phyloP scores from a whole-genome alignment of 2,329 filamentous ascomycete genomes.

The Ascosphaera apis region DNA sequence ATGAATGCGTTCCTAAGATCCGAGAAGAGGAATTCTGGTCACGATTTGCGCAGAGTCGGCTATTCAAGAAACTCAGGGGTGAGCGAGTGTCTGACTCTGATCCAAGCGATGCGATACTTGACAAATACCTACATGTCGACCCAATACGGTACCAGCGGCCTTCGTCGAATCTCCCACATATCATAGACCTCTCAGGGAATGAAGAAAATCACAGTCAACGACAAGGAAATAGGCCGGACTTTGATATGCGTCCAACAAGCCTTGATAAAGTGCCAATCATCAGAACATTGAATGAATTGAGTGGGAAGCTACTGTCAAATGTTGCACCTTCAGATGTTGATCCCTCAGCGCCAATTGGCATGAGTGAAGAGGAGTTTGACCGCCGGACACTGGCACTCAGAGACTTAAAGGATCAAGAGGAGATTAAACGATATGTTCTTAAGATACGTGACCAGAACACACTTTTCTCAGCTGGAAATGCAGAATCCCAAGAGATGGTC shows the following conservation, averaged over 20 bases:
- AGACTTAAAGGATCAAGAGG: constrained; percentile 52
- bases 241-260: constrained; percentile 63
- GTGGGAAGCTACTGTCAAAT: constrained; percentile 79
- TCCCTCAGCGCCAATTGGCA: constrained; percentile 38
- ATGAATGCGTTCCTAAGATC: constrained; percentile 71
- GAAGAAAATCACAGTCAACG: constrained; percentile 82
- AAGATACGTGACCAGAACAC: constrained; percentile 72
- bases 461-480: constrained; percentile 39
- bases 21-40: constrained; percentile 74
- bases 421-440: constrained; percentile 57
- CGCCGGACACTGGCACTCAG: constrained; percentile 41
- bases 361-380: constrained; percentile 51
- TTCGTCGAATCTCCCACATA: constrained; percentile 47
- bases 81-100: constrained; percentile 66
- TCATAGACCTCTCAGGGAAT: constrained; percentile 82
- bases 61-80: constrained; percentile 79
- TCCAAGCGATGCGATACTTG: constrained; percentile 53
- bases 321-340: constrained; percentile 59
- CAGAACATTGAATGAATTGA: constrained; percentile 68
- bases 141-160: constrained; percentile 29
- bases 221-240: constrained; percentile 66
- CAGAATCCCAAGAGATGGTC: constrained; percentile 13
- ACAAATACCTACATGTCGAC: constrained; percentile 60
- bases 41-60: constrained; percentile 71
- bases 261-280: constrained; percentile 69